Evolutionary conservation across 2,329 filamentous ascomycete species (phyloP), one percentile per base, ranked within the genome.

Genomic region (Sclerotiophoma versabilis): DNA sequence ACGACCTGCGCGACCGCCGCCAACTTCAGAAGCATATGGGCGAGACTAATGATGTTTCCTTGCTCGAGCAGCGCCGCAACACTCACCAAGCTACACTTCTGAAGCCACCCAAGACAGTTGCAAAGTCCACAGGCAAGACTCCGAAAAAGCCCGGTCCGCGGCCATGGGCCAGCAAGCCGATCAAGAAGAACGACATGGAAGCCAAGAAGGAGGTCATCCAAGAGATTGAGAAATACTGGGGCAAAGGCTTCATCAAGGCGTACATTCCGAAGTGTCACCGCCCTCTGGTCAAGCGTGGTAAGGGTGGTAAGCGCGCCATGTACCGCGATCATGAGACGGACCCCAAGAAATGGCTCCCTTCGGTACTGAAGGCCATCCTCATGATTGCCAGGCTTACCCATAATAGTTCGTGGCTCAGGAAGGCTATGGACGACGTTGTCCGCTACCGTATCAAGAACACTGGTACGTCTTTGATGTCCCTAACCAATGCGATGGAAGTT

Each of bases 181-280:
- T 69, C 36, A 51, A 48, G 30, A 71, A 71, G 42, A 69, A 70
- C 38, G 69, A 71, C 33, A 52, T 65, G 39, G 39, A 38, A 1
- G 66, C 65, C 2, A 71, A 71, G 50, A 58, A 54, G 19, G 57
- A 59, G 10, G 47, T 71, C 0, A 66, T 71, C 26, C 51, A 47
- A 8, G 62, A 69, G 43, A 70, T 73, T 20, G 62, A 71, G 44
- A 14, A 39, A 23, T 56, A 46, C 48, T 73, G 70, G 70, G 69
- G 70, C 12, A 62, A 61, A 14, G 47, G 49, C 29, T 73, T 70
- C 41, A 71, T 68, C 43, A 61, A 56, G 8, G 29, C 57, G 1
- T 71, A 59, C 51, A 67, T 73, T n/a, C 70, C 70, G 6, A 67
- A 70, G 43, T 62, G 53, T 5, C 67, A 71, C 39, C 67, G 66